These are phyloP conservation scores for Moesziomyces parantarcticus DNA, from an alignment of 1,284 basidiomycete genomes.

Conservation along the genomic window DNA sequence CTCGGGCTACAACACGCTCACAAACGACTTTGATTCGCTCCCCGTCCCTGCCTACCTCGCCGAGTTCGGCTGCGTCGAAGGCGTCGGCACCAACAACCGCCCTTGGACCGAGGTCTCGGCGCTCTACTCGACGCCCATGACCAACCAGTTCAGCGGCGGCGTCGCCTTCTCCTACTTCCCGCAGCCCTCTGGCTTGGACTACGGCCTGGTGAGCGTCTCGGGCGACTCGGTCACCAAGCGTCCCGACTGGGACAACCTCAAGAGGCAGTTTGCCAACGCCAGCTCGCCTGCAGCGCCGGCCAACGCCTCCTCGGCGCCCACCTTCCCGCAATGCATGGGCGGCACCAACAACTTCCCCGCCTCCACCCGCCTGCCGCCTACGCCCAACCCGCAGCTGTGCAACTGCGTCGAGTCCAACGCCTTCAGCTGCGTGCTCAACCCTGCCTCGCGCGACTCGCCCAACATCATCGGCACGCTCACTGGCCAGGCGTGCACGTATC, in stretches of 20 bases:
- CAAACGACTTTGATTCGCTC: constrained; percentile 70
- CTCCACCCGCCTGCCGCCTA: constrained; percentile 79
- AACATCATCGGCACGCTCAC: constrained; percentile 77
- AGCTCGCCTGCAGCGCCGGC: constrained; percentile 74
- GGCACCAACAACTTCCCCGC: constrained; percentile 75
- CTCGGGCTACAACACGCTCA: constrained; percentile 71
- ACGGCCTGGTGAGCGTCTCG: constrained; percentile 84
- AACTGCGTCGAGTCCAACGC: constrained; percentile 76
- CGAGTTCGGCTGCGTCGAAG: constrained; percentile 78
- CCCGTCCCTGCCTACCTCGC: constrained; percentile 88
- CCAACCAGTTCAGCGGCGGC: constrained; percentile 85
- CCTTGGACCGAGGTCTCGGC: constrained; percentile 82
- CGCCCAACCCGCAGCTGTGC: constrained; percentile 83
- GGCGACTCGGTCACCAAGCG: constrained; percentile 75
- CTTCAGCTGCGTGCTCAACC: constrained; percentile 79
- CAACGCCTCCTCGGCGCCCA: constrained; percentile 72
- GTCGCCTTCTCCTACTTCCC: constrained; percentile 76
- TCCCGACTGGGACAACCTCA: constrained; percentile 78
- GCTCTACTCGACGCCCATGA: constrained; percentile 79
- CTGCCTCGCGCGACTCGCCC: constrained; percentile 75
- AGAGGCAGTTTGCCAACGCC: constrained; percentile 74
- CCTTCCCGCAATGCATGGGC: constrained; percentile 77
- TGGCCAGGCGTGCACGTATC: constrained; percentile 77
- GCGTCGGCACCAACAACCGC: constrained; percentile 75
- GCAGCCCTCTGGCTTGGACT: constrained; percentile 74